These are phyloP conservation scores for Theobroma grandiflorum DNA, from an alignment of 441 rosid species.

Conservation along the genomic window DNA sequence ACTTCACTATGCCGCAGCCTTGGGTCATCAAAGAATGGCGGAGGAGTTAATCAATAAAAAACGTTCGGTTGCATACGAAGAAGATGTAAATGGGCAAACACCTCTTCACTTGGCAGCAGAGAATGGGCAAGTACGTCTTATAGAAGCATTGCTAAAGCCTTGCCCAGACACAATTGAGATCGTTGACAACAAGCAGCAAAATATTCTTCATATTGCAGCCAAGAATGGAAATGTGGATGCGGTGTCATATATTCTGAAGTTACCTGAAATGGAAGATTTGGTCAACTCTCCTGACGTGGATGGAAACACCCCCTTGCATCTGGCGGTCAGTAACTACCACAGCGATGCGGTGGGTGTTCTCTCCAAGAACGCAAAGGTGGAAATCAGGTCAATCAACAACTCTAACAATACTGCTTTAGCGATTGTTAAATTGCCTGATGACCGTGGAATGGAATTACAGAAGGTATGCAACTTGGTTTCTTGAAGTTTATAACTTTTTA, in stretches of 20 bases:
- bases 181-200: neutral
- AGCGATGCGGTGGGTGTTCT: conserved; percentile 20
- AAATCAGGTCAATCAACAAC: conserved; percentile 24
- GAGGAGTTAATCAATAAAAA: neutral
- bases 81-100: neutral
- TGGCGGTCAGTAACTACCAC: conserved; percentile 10
- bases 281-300: conserved; percentile 27
- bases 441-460: conserved; percentile 21
- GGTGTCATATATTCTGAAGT: conserved; percentile 7
- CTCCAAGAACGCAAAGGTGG: neutral
- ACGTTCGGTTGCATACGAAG: neutral
- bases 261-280: conserved; percentile 24
- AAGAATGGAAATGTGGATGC: neutral
- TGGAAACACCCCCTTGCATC: conserved; percentile 40
- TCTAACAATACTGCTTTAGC: neutral
- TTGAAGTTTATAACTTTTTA: neutral
- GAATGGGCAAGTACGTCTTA: neutral
- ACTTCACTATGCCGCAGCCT: conserved; percentile 30
- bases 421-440: neutral
- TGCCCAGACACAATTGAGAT: conserved; percentile 6
- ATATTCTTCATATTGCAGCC: conserved; percentile 21
- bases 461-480: conserved; percentile 17
- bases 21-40: neutral
- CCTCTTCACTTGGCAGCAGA: conserved; percentile 36
- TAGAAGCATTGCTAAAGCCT: neutral